These are phyloP conservation scores for Cyberlindnera xylosilytica DNA, from an alignment of 805 yeast genomes.

Conservation along the genomic window DNA sequence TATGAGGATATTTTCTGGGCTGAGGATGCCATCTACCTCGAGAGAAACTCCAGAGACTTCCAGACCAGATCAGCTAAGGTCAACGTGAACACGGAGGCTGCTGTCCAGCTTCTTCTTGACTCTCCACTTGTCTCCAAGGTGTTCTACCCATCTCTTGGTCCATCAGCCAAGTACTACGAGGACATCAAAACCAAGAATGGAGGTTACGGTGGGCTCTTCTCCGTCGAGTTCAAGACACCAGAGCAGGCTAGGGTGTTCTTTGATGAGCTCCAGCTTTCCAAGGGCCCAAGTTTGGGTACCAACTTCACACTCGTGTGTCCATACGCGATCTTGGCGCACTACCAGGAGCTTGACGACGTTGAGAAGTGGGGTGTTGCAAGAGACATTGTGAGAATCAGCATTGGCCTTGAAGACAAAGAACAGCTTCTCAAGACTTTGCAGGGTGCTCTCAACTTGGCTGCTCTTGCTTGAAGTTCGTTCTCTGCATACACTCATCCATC, in stretches of 20 bases:
- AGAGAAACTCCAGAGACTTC: conserved; percentile 91
- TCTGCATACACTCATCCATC: neutral
- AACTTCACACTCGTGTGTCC: conserved; percentile 90
- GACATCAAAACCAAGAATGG: conserved; percentile 62
- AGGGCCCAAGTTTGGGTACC: conserved; percentile 91
- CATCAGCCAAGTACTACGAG: conserved; percentile 66
- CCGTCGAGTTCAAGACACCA: conserved; percentile 64
- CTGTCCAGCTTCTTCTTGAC: conserved; percentile 50
- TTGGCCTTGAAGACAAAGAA: conserved; percentile 75
- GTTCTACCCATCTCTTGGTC: conserved; percentile 63
- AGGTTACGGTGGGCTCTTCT: conserved; percentile 87
- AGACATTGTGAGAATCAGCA: conserved; percentile 72
- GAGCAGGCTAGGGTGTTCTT: conserved; percentile 70
- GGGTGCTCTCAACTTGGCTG: conserved; percentile 23
- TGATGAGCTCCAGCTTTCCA: conserved; percentile 63
- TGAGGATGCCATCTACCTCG: conserved; percentile 89
- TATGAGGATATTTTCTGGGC: conserved; percentile 85
- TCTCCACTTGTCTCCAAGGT: conserved; percentile 53
- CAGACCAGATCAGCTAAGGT: conserved; percentile 52
- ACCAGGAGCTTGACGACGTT: conserved; percentile 73
- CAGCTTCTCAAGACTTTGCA: conserved; percentile 37
- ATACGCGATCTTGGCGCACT: conserved; percentile 83
- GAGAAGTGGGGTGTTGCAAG: conserved; percentile 81
- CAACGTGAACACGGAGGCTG: conserved; percentile 53
- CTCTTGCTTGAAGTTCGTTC: conserved; percentile 10